Base-by-base conservation (phyloP, 2,329 filamentous ascomycete genomes). In the Sporothrix humicola region DNA sequence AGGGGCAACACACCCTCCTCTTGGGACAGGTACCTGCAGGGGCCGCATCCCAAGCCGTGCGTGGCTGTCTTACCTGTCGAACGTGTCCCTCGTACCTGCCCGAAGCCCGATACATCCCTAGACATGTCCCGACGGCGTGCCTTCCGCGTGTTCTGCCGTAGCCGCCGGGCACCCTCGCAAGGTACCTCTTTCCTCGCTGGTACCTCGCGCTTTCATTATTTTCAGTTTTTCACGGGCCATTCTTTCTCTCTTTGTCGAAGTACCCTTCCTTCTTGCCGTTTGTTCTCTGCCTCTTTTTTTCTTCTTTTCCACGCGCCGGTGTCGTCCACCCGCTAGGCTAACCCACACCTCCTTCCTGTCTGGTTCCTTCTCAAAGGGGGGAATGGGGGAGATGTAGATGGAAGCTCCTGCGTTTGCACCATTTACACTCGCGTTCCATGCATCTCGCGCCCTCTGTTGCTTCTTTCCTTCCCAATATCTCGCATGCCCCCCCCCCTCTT, bases 1-100 rank as follows among this genome's bases (percentile, higher is more conserved):
- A 74, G 73, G 73, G 73, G 73, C 61, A 74, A 59, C 10, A 58
- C 71, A 69, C 71, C 71, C 46, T 48, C 58, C 31, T 63, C 23
- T 44, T 20, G 7, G 17, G 8, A 44, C 50, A 26, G 31, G 50
- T 44, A 69, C 48, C 50, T 23, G 65, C 66, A 26, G 31, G 23
- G 31, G 10, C 31, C 31, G 48, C 59, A 23, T 61, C 58, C 58
- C 31, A 42, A 31, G 13, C 58, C 58, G 17, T 63, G 59, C 31
- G 31, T 65, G 42, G 42, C 54, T 63, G 72, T 70, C 26, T 69
- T 42, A 48, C 44, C 65, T 26, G 65, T 37, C 31, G 31, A 37
- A 37, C 31, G 31, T 37, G 31, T 37, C 44, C 44, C 7, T 68
- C 44, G 65, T 68, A 68, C 65, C 46, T 68, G 63, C 65, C 15